Conservation (phyloP, 2,329 filamentous ascomycete species). For the Albifimbria verrucaria region DNA sequence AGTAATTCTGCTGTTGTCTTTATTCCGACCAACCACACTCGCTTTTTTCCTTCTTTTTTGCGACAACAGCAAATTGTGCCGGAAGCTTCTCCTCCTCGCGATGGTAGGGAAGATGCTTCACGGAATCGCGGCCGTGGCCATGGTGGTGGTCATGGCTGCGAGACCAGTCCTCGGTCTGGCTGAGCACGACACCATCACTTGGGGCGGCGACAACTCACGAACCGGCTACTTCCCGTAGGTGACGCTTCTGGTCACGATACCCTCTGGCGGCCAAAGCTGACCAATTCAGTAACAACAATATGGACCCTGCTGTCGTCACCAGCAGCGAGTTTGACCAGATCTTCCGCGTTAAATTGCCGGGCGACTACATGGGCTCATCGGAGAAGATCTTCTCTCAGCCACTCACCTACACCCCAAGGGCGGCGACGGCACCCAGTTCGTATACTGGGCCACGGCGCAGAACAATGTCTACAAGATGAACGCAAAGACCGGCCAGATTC, state of each 20-base stretch:
- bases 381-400: slow-evolving; percentile 3
- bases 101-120: slow-evolving; percentile 1
- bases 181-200: slow-evolving; percentile 1
- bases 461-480: slow-evolving; percentile 5
- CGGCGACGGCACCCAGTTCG: slow-evolving; percentile 2
- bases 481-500: slow-evolving; percentile 2
- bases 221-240: slow-evolving; percentile 3
- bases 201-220: slow-evolving; percentile 1
- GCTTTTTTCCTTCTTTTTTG: neutral
- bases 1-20: neutral
- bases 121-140: slow-evolving; percentile 1
- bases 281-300: slow-evolving; percentile 2
- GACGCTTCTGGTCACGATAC: neutral
- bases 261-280: neutral
- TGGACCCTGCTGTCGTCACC: slow-evolving; percentile 2
- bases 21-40: neutral
- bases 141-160: neutral
- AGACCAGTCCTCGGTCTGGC: neutral
- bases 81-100: neutral
- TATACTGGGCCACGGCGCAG: slow-evolving; percentile 3
- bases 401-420: slow-evolving; percentile 3
- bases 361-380: neutral
- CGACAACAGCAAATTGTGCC: neutral
- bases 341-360: neutral
- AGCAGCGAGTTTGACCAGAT: slow-evolving; percentile 1